Evolutionary conservation across 768 basidiomycete species (phyloP), one percentile per base, ranked within the genome.

Genomic region (Suillus ampliporus): DNA sequence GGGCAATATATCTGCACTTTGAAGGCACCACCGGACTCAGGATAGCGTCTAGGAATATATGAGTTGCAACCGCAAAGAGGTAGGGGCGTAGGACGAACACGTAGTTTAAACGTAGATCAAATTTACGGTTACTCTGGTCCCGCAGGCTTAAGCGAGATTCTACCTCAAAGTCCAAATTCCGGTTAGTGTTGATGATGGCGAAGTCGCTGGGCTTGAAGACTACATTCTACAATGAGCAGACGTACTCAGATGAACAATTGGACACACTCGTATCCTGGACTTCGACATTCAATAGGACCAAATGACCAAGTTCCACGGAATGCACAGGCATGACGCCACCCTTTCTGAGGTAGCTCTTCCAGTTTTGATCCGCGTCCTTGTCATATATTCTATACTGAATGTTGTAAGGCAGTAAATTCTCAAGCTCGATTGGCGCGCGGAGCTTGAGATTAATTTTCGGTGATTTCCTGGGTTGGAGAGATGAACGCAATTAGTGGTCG

Each of bases 291-390:
- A 99, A 82, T 15, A 99, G 78, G 28, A 99, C 84, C 60, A 99
- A 82, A 75, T 99, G 97, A 6, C 85, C 84, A 3, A 99, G 80
- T 71, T 99, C 95, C 31, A 97, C 93, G 3, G 94, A 95, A 72
- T 99, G 97, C 19, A 99, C 90, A 3, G 97, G 97, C 88, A 97
- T 97, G 44, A 95, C 82, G 8, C 96, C 97, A 34, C 97, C 97
- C 70, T 92, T 88, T 50, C 96, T 86, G 17, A 99, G 81, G 78
- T 94, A 99, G 72, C 92, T 96, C 66, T 87, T 88, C 89, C 95
- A 98, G 70, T 97, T 96, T 69, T 95, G 92, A 69, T 95, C 89
- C 0, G 91, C 89, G 65, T 97, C 87, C 79, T 95, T 97, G 81
- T 99, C 96, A 67, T 95, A 98, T 38, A 99, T 91, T n/a, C 95